Evolutionary conservation across 2,329 filamentous ascomycete genomes (phyloP).

Genomic region (Colletotrichum salicis): DNA sequence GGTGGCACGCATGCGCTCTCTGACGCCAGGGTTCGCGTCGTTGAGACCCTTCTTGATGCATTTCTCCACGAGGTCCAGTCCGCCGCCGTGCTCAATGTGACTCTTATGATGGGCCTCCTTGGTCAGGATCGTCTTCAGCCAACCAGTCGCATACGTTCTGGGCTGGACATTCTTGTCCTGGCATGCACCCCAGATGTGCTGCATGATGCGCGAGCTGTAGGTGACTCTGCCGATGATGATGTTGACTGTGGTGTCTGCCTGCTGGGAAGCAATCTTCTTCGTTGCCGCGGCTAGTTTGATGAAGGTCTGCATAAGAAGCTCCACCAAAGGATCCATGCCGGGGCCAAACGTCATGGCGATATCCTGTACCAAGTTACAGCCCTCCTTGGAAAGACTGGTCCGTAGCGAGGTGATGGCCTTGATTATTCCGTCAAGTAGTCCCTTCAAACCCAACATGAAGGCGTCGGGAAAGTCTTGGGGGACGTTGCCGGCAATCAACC

Average conservation of each 20-base stretch:
- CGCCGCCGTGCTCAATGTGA: constrained; percentile 85
- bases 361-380: constrained; percentile 85
- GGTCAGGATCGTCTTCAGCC: constrained; percentile 84
- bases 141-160: constrained; percentile 79
- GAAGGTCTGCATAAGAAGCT: constrained; percentile 87
- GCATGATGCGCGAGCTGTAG: constrained; percentile 83
- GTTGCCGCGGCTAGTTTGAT: constrained; percentile 90
- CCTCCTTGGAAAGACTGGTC: constrained; percentile 90
- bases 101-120: constrained; percentile 82
- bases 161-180: constrained; percentile 96
- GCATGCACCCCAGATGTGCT: constrained; percentile 83
- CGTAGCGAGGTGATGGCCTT: constrained; percentile 85
- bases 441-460: constrained; percentile 78
- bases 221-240: constrained; percentile 81
- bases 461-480: constrained; percentile 78
- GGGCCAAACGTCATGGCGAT: constrained; percentile 80
- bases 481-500: constrained; percentile 85
- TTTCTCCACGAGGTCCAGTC: constrained; percentile 85
- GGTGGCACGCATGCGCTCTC: constrained; percentile 84
- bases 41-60: constrained; percentile 88
- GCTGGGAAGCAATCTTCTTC: constrained; percentile 91
- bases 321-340: constrained; percentile 86
- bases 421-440: constrained; percentile 85
- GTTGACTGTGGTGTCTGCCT: constrained; percentile 84
- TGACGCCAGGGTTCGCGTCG: constrained; percentile 89